Conservation (phyloP, 1,139 yeast species). For the Suhomyces wounanorum region DNA sequence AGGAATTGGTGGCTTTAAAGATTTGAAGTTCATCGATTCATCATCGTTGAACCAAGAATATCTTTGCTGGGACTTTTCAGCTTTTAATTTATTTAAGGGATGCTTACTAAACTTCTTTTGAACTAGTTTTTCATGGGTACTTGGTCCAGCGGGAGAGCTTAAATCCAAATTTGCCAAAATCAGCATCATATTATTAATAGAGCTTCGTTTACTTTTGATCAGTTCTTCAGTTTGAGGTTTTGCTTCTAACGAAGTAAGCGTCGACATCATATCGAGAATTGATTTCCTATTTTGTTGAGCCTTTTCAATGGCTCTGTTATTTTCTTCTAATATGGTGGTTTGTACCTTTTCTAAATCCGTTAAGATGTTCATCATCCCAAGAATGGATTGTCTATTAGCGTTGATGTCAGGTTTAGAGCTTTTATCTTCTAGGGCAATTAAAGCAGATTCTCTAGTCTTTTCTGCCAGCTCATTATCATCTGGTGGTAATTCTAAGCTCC, state of each 20-base stretch:
- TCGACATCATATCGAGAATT: conserved; percentile 29
- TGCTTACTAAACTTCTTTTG: neutral
- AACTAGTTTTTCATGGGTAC: conserved; percentile 4
- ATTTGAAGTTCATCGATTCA: conserved; percentile 25
- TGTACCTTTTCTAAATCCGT: conserved; percentile 19
- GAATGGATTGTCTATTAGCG: conserved; percentile 15
- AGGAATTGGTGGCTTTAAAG: conserved; percentile 3
- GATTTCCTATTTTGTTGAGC: conserved; percentile 25
- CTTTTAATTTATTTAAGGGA: conserved; percentile 2
- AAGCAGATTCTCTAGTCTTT: conserved; percentile 5
- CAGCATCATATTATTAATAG: conserved; percentile 20
- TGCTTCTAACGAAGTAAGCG: conserved; percentile 15
- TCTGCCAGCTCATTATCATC: neutral
- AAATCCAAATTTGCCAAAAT: conserved; percentile 19
- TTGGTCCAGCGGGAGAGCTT: conserved; percentile 7
- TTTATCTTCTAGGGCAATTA: neutral
- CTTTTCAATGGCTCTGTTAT: conserved; percentile 12
- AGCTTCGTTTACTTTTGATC: conserved; percentile 16
- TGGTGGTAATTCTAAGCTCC: conserved; percentile 15
- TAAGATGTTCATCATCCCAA: conserved; percentile 24
- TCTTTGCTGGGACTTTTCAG: conserved; percentile 14
- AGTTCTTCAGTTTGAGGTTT: conserved; percentile 8
- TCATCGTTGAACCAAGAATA: conserved; percentile 45
- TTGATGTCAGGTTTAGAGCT: neutral
- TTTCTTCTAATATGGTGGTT: conserved; percentile 15